Evolutionary conservation across 1,284 basidiomycete genomes (phyloP), one percentile per base, ranked within the genome.

Genomic region (Xanthoconium separans): DNA sequence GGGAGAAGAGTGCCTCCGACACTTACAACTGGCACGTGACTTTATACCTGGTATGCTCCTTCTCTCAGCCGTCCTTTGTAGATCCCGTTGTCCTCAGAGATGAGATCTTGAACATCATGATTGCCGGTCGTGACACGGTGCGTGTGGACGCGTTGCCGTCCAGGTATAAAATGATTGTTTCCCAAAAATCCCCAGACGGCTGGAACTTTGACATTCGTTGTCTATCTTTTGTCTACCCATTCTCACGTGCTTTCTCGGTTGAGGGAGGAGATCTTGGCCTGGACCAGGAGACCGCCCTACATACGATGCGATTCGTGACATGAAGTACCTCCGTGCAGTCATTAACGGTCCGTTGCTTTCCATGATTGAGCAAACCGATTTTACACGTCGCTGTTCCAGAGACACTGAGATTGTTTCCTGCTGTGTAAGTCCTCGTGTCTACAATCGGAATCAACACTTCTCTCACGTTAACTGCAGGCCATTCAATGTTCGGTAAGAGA

Each of bases 291-390:
- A 15, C 83, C 83, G 1, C 6, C 15, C 33, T 15, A 77, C 75
- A 1, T 78, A 77, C 54, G 80, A 82, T 6, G 76, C 82, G 52
- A 69, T 85, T 53, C 70, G 70, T 30, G 74, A 77, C 2, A 80
- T 84, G 77, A 83, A 79, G 61, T 85, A 79, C 55, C 61, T 83
- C 12, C 70, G 79, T 20, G 83, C 83, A 2, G 76, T 84, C 18
- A 77, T 85, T 45, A 84, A 85, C 55, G 82, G 81, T 82, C 39
- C 9, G 73, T 56, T 27, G 6, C 27, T 27, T 27, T 27, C 24
- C 27, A 6, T 27, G 27, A 27, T 27, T 27, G 6, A 27, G 27
- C 27, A 5, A 27, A 27, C 3, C 4, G 6, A 4, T 27, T 27
- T 27, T 27, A 27, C 27, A 27, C 27, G 59, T 43, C 36, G 3